Conservation (phyloP, 2,329 filamentous ascomycete species). For the Neurospora crassa region DNA sequence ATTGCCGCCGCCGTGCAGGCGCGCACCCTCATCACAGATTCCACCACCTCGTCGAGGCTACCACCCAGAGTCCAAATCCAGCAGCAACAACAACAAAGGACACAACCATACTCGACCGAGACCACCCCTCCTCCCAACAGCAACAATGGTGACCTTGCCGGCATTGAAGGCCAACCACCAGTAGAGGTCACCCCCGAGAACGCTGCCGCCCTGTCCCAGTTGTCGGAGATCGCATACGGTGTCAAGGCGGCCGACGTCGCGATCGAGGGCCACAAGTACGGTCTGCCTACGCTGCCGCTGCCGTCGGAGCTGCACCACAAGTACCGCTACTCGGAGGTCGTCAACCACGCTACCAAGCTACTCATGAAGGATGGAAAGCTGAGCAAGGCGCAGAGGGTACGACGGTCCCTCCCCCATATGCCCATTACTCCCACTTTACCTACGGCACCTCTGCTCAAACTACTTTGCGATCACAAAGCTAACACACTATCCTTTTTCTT, state of each 20-base stretch:
- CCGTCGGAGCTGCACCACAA: slow-evolving; percentile 56
- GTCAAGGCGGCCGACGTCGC: slow-evolving; percentile 22
- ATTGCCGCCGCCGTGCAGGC: slow-evolving; percentile 6
- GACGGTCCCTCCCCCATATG: slow-evolving; percentile 16
- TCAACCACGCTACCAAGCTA: slow-evolving; percentile 80
- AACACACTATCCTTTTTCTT: background rate
- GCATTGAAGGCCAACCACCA: background rate
- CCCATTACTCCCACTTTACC: background rate
- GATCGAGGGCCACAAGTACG: slow-evolving; percentile 63
- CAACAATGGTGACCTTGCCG: slow-evolving; percentile 6
- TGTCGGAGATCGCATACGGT: slow-evolving; percentile 25
- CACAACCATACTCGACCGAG: background rate
- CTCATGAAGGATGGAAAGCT: slow-evolving; percentile 90
- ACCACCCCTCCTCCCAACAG: background rate
- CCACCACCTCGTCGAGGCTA: background rate
- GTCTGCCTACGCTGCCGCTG: slow-evolving; percentile 57
- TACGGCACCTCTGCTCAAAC: background rate
- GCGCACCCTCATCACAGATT: slow-evolving; percentile 1
- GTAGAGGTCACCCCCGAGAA: slow-evolving; percentile 32
- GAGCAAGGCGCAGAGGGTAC: slow-evolving; percentile 77
- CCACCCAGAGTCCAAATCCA: slow-evolving; percentile 6
- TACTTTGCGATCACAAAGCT: slow-evolving; percentile 8
- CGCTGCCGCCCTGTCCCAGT: slow-evolving; percentile 29
- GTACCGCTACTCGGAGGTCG: slow-evolving; percentile 74
- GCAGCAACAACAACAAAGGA: slow-evolving; percentile 4